Conservation (phyloP, 1,139 yeast genomes). For the Kazachstania sp. region DNA sequence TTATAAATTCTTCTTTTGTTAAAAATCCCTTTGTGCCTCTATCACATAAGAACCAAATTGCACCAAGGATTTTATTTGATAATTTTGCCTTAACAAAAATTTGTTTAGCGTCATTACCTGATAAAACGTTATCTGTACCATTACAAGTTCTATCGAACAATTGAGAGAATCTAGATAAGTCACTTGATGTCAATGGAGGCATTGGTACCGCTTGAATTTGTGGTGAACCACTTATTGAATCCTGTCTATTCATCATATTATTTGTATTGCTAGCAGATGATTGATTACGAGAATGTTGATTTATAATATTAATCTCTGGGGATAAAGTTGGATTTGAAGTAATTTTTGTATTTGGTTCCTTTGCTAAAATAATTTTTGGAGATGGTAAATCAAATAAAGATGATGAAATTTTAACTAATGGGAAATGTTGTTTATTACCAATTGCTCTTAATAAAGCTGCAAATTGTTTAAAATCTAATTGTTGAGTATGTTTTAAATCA, state of each 20-base stretch:
- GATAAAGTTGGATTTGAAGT: not conserved
- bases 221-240: not conserved
- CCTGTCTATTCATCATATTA: not conserved
- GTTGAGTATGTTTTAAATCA: constrained; percentile 75
- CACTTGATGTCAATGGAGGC: constrained; percentile 9
- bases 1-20: constrained; percentile 62
- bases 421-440: constrained; percentile 62
- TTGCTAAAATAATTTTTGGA: constrained; percentile 1
- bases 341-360: not conserved
- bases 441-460: constrained; percentile 80
- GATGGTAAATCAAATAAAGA: constrained; percentile 23
- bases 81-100: constrained; percentile 83
- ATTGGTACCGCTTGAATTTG: not conserved
- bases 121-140: constrained; percentile 40
- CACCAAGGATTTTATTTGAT: constrained; percentile 66
- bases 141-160: constrained; percentile 57
- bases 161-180: constrained; percentile 41
- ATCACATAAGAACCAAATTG: constrained; percentile 86
- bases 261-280: no score
- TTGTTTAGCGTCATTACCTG: constrained; percentile 70
- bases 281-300: not conserved
- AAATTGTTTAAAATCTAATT: constrained; percentile 72
- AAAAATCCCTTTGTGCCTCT: constrained; percentile 64
- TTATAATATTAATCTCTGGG: not conserved
- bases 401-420: constrained; percentile 16